A percentile compares a stretch with the other conserved stretches of the same genome.
Evolutionary conservation across 371 early-diverging fungal genomes (phyloP).

Genomic region (Mortierella sp.): DNA sequence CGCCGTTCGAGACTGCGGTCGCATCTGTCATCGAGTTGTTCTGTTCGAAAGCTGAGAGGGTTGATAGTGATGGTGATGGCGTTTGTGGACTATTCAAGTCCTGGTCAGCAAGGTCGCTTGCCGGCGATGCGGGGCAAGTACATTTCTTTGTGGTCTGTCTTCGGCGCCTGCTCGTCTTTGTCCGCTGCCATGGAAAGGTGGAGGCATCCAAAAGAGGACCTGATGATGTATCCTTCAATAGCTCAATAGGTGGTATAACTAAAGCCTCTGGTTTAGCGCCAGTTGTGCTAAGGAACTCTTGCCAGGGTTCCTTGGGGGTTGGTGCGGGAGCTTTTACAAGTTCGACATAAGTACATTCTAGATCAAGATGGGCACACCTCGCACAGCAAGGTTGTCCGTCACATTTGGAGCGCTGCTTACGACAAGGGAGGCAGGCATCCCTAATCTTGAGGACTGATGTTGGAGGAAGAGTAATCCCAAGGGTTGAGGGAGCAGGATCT

Average conservation of each 20-base stretch:
- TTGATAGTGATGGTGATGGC: not conserved
- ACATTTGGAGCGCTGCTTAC: slow-evolving; percentile 56
- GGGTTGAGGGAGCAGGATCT: slow-evolving; percentile 40
- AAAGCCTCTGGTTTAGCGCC: slow-evolving; percentile 51
- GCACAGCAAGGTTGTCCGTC: slow-evolving; percentile 54
- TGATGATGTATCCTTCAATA: slow-evolving; percentile 31
- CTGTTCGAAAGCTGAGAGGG: slow-evolving; percentile 4
- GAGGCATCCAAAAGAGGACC: slow-evolving; percentile 33
- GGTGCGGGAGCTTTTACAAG: slow-evolving; percentile 46
- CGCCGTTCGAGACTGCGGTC: not conserved
- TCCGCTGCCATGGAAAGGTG: slow-evolving; percentile 52
- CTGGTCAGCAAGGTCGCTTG: slow-evolving; percentile 51
- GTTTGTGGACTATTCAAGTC: slow-evolving; percentile 23
- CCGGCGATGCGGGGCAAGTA: slow-evolving; percentile 33
- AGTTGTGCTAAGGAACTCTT: slow-evolving; percentile 53
- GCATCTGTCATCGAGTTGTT: not conserved
- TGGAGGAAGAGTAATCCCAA: slow-evolving; percentile 49
- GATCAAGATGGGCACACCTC: slow-evolving; percentile 52
- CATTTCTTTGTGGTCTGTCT: slow-evolving; percentile 41
- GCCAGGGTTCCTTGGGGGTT: slow-evolving; percentile 48
- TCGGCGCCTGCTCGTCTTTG: slow-evolving; percentile 45
- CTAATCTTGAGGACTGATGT: slow-evolving; percentile 57
- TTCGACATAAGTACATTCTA: slow-evolving; percentile 56
- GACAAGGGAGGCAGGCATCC: slow-evolving; percentile 55
- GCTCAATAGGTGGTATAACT: slow-evolving; percentile 31